Conservation (phyloP, 805 yeast genomes). For the Tanozyma kutaoensis region DNA sequence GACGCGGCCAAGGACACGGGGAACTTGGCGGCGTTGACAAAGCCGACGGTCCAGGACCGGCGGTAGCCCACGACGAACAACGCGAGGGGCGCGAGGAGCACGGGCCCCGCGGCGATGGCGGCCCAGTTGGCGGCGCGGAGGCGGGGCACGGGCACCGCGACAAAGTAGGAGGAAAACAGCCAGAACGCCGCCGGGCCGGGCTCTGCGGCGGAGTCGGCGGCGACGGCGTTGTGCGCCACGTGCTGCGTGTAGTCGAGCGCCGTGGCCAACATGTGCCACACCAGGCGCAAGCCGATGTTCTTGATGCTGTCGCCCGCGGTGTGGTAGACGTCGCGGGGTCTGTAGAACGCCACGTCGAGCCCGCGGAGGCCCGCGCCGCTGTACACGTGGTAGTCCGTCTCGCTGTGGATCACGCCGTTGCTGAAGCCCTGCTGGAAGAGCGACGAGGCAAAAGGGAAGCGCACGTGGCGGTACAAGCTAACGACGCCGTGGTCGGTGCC, state of each 20-base stretch:
- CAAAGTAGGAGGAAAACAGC: conserved; percentile 48
- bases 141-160: conserved; percentile 38
- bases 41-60: conserved; percentile 10
- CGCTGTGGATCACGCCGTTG: conserved; percentile 56
- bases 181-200: conserved; percentile 35
- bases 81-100: conserved; percentile 29
- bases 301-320: conserved; percentile 60
- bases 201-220: conserved; percentile 12
- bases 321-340: conserved; percentile 76
- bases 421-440: conserved; percentile 78
- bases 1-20: conserved; percentile 37
- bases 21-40: conserved; percentile 34
- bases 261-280: conserved; percentile 76
- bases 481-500: conserved; percentile 70
- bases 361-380: conserved; percentile 59
- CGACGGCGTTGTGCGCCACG: conserved; percentile 21
- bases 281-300: conserved; percentile 49
- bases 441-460: conserved; percentile 67
- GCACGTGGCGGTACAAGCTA: conserved; percentile 38
- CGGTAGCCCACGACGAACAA: conserved; percentile 31
- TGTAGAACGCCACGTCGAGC: conserved; percentile 79
- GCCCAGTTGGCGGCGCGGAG: conserved; percentile 40
- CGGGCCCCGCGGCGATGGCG: conserved; percentile 41
- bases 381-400: conserved; percentile 78
- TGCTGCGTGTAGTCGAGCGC: conserved; percentile 45